Conservation (phyloP, 805 yeast genomes). For the Yamadazyma nakazawae region DNA sequence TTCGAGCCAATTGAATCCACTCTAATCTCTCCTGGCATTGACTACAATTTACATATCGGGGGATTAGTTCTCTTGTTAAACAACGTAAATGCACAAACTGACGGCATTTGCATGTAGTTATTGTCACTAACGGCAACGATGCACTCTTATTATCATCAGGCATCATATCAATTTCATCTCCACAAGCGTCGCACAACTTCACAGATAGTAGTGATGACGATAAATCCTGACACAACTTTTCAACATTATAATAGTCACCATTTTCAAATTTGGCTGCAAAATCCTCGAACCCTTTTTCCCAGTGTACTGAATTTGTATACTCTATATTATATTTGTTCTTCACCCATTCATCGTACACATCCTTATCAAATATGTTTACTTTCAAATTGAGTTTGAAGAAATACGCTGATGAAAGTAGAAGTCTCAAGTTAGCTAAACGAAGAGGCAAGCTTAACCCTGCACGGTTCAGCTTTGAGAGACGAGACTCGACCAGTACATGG, state of each 20-base stretch:
- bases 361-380: conserved; percentile 43
- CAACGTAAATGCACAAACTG: conserved; percentile 39
- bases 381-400: conserved; percentile 46
- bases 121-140: conserved; percentile 8
- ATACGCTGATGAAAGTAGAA: conserved; percentile 40
- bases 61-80: conserved; percentile 21
- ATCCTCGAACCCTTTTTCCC: conserved; percentile 1
- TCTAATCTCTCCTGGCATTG: conserved; percentile 14
- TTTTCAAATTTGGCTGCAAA: conserved; percentile 6
- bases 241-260: conserved; percentile 28
- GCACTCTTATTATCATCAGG: conserved; percentile 16
- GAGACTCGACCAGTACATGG: conserved; percentile 38
- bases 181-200: conserved; percentile 31
- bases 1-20: conserved; percentile 20
- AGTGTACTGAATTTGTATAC: not conserved
- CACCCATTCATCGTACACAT: conserved; percentile 31
- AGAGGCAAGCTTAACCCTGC: conserved; percentile 19
- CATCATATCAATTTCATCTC: conserved; percentile 29
- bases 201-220: conserved; percentile 16
- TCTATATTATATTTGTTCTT: conserved; percentile 24
- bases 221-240: conserved; percentile 13
- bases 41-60: conserved; percentile 16
- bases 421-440: conserved; percentile 46
- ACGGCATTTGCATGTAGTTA: conserved; percentile 22
- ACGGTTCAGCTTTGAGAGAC: not conserved